Conservation (phyloP, 352 stramenopile genomes). For the Globisporangium parvum region DNA sequence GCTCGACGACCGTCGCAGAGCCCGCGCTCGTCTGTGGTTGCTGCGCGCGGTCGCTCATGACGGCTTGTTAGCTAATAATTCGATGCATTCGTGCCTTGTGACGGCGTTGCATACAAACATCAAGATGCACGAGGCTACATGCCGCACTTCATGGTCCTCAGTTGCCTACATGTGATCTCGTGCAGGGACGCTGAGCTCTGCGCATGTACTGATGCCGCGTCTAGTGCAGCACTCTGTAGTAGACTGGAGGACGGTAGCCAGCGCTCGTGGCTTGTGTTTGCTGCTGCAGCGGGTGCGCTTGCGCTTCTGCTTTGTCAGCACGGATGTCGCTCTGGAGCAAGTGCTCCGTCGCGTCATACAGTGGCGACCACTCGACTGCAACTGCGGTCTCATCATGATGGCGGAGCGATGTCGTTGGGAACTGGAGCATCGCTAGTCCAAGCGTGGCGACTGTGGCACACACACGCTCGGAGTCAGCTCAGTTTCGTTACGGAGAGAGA, state of each 20-base stretch:
- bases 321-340: neutral
- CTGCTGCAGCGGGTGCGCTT: neutral
- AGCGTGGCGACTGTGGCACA: constrained; percentile 1
- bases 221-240: constrained; percentile 12
- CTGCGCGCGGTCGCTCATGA: constrained; percentile 28
- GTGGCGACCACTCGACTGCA: neutral
- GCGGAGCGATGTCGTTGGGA: neutral
- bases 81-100: too few relatives aligned
- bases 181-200: too few relatives aligned
- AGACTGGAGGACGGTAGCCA: constrained; percentile 10
- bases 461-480: neutral
- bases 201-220: neutral
- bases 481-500: neutral
- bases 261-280: neutral
- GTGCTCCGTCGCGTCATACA: constrained; percentile 4
- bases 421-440: constrained; percentile 6
- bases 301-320: neutral
- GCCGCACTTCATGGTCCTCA: too few relatives aligned
- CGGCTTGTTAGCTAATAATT: neutral
- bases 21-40: constrained; percentile 13
- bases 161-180: too few relatives aligned
- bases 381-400: neutral
- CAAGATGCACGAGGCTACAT: too few relatives aligned
- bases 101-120: too few relatives aligned
- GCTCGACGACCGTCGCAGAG: constrained; percentile 22